Percentiles rank a stretch among this genome's conserved stretches.
phyloP scores from a whole-genome alignment of 2,329 filamentous ascomycete genomes.

The Colletotrichum ledebouriae region DNA sequence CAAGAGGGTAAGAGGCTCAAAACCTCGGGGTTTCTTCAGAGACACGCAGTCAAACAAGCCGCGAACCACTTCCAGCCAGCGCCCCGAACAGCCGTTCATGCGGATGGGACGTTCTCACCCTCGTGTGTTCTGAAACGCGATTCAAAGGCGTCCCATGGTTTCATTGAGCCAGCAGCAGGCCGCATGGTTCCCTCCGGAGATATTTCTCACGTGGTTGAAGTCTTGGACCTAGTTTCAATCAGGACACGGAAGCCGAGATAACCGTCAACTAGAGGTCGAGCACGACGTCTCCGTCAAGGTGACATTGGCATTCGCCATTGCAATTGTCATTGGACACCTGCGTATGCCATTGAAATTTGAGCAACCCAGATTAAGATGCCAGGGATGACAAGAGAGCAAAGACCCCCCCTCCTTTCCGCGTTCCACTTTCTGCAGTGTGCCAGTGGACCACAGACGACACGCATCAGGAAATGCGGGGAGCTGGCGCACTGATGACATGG shows the following conservation, averaged over 20 bases:
- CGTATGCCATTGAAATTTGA: constrained; percentile 3
- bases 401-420: constrained; percentile 10
- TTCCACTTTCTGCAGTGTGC: constrained; percentile 13
- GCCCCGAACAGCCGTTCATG: constrained; percentile 14
- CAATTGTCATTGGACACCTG: not conserved
- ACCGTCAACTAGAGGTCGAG: not conserved
- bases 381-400: constrained; percentile 12
- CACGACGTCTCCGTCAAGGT: not conserved
- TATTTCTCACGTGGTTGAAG: constrained; percentile 33
- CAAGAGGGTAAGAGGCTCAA: not conserved
- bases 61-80: constrained; percentile 3
- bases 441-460: constrained; percentile 11
- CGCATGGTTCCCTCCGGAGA: constrained; percentile 12
- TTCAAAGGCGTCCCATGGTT: constrained; percentile 1
- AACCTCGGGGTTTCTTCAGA: not conserved
- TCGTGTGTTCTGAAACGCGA: constrained; percentile 28
- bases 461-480: constrained; percentile 18
- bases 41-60: constrained; percentile 4
- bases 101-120: constrained; percentile 13
- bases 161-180: not conserved
- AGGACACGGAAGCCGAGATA: constrained; percentile 32
- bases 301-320: not conserved
- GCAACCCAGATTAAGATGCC: constrained; percentile 5
- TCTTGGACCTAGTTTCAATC: constrained; percentile 26
- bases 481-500: constrained; percentile 20